Percentiles rank a stretch among this genome's conserved stretches.
Conservation (phyloP, 495 filamentous ascomycete species). For the Symbiotaphrina buchneri region DNA sequence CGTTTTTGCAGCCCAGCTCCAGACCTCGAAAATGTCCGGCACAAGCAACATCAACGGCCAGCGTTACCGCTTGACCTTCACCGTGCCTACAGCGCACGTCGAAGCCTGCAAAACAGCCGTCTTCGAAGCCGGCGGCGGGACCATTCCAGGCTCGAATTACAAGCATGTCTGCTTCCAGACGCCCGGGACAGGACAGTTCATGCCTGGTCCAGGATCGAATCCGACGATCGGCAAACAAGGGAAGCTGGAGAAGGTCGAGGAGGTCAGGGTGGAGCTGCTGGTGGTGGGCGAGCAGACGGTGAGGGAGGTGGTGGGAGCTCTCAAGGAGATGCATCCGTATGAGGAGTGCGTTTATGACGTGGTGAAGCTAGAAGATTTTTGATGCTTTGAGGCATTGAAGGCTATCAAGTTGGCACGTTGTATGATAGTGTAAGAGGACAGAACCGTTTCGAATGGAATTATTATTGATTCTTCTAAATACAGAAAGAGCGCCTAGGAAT, state of each 20-base stretch:
- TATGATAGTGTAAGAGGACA: too few relatives aligned
- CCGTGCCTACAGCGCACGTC: slow-evolving; percentile 23
- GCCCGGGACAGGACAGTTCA: slow-evolving; percentile 35
- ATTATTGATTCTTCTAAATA: too few relatives aligned
- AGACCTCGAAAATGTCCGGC: too few relatives aligned
- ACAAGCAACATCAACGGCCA: too few relatives aligned
- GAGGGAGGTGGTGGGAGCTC: slow-evolving; percentile 23
- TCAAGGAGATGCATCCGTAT: slow-evolving; percentile 59
- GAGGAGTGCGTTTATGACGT: slow-evolving; percentile 58
- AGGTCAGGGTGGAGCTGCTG: slow-evolving; percentile 29
- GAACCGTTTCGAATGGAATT: too few relatives aligned
- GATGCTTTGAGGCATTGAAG: too few relatives aligned
- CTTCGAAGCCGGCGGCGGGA: slow-evolving; percentile 41
- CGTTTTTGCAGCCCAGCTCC: too few relatives aligned
- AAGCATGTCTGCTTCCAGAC: slow-evolving; percentile 33
- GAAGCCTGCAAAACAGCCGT: slow-evolving; percentile 31
- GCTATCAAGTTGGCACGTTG: too few relatives aligned
- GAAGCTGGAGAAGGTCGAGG: slow-evolving; percentile 22
- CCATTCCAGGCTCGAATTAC: slow-evolving; percentile 33
- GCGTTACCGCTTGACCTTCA: slow-evolving; percentile 36
- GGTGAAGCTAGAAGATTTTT: slow-evolving; percentile 50
- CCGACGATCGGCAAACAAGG: slow-evolving; percentile 32
- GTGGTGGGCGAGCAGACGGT: slow-evolving; percentile 20
- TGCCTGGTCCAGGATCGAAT: slow-evolving; percentile 27
- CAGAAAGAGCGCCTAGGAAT: too few relatives aligned